Base-by-base conservation (phyloP, 768 basidiomycete genomes). In the Psilocybe azurescens region DNA sequence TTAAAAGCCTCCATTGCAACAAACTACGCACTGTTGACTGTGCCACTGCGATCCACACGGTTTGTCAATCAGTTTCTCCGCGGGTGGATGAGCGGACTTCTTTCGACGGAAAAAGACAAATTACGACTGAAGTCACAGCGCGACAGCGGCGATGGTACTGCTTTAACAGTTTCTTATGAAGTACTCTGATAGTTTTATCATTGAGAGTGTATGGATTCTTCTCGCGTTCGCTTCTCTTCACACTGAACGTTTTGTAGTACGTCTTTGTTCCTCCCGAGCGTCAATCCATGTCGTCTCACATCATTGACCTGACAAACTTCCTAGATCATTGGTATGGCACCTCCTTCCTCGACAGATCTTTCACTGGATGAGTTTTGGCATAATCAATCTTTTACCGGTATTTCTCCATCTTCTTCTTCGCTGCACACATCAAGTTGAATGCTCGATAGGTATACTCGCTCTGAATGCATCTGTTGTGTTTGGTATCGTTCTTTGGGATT, bases 401-500 rank as follows among this genome's bases (percentile, higher is more conserved):
- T n/a, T 54, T 9, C 11, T 30, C 11, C 2, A 18, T 13, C 3
- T 5, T 28, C 3, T 9, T 53, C 24, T 11, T 20, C n/a, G 24
- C 6, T 14, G 4, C 20, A 10, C 18, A 38, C 7, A 2, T 51
- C 1, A 50, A 39, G 13, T 11, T 30, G 33, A 52, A 24, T 5
- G 3, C n/a, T 28, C 32, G 3, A 6, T 24, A 69, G 68, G 68
- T 9, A 50, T 49, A 28, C 41, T 69, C n/a, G 61, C 68, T 39
- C 36, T 76, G 29, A 70, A 68, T 46, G 72, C 72, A 47, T 72
- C 69, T 2, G 70, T 73, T 39, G 75, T 72, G 13, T 70, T 75
- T 41, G 73, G 66, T 8, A 59, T 74, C n/a, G 67, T 75, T n/a
- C 56, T 71, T 6, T 76, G 75, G 73, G 75, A 76, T 49, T 73